Percentiles rank a stretch among this genome's conserved stretches.
These are phyloP conservation scores for Golubevia pallescens DNA, from an alignment of 1,284 basidiomycete species.

Conservation along the genomic window DNA sequence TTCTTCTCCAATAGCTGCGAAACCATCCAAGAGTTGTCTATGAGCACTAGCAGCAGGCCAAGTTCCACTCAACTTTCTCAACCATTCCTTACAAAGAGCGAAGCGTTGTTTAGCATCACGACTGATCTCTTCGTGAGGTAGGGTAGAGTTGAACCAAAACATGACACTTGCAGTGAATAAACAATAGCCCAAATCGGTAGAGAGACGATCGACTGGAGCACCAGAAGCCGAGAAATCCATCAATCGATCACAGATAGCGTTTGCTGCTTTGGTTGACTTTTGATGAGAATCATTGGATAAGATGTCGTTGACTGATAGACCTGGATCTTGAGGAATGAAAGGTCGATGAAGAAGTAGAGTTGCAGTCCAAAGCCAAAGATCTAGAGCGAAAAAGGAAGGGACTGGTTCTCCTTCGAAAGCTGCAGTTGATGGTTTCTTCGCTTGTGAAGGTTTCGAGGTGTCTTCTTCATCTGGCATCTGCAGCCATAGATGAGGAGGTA, in stretches of 20 bases:
- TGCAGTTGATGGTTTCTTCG: not conserved
- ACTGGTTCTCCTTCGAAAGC: conserved; percentile 15
- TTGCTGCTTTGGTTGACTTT: conserved; percentile 37
- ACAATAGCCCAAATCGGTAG: conserved; percentile 47
- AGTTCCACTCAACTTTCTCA: conserved; percentile 36
- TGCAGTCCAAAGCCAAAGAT: conserved; percentile 48
- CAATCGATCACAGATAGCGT: conserved; percentile 44
- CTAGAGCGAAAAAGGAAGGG: conserved; percentile 38
- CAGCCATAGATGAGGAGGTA: conserved; percentile 34
- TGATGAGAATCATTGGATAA: conserved; percentile 30
- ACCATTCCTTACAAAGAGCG: conserved; percentile 40
- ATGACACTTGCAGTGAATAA: conserved; percentile 52
- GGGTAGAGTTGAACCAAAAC: conserved; percentile 48
- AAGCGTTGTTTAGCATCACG: conserved; percentile 32
- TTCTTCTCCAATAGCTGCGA: conserved; percentile 36
- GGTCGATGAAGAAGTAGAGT: conserved; percentile 41
- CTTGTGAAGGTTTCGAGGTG: conserved; percentile 20
- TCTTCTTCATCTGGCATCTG: conserved; percentile 9
- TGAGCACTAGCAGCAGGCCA: conserved; percentile 53
- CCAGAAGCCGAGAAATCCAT: conserved; percentile 9
- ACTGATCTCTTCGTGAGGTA: conserved; percentile 25
- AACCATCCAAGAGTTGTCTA: conserved; percentile 46
- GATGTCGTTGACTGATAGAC: conserved; percentile 27
- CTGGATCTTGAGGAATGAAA: conserved; percentile 52
- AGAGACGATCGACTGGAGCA: conserved; percentile 35